Evolutionary conservation across 176 grass and related monocot species (phyloP), one percentile per base, ranked within the genome.

Genomic region (Rhipidocladum racemiflorum): DNA sequence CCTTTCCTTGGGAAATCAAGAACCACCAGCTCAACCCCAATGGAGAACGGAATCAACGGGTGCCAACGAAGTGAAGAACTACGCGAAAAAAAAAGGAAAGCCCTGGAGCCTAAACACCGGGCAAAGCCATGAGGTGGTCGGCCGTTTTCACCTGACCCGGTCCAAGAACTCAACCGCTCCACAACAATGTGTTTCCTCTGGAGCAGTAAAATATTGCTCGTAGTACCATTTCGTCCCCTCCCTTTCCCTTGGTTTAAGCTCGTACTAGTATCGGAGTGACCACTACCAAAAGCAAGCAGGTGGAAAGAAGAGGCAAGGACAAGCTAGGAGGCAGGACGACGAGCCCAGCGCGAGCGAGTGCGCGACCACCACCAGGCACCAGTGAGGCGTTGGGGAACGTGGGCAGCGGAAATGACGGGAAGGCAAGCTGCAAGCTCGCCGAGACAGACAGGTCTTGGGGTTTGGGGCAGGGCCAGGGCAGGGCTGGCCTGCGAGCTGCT

Each of bases 221-320:
- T 18, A 38, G 15, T 68, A 17, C 60, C 71, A 79, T 81, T 30
- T 61, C 66, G n/a, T 64, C 2, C 16, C 74, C 34, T 7, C 6
- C 49, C 69, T 77, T 79, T 49, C 63, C 68, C 65, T 75, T 72
- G 53, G 55, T 27, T 45, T 12, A 69, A 69, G 71, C 85, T 50
- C 1, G 78, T 53, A 51, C 45, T 4, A 30, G 69, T 49, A 24
- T 75, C 60, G 70, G 61, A 85, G 70, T 13, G 51, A 28, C 69
- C n/a, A n/a, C n/a, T n/a, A n/a, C n/a, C 76, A 69, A 89, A 75
- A 85, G 70, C 87, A 68, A 80, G 68, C 23, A 15, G 51, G 81
- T 74, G 87, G 69, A 74, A 80, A 74, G 87, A 88, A 84, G 77
- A 62, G 56, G 82, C 75, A 85, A 85, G 42, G 20, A 39, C n/a